Evolutionary conservation across 1,284 basidiomycete genomes (phyloP).

Genomic region (Marasmius oreades): DNA sequence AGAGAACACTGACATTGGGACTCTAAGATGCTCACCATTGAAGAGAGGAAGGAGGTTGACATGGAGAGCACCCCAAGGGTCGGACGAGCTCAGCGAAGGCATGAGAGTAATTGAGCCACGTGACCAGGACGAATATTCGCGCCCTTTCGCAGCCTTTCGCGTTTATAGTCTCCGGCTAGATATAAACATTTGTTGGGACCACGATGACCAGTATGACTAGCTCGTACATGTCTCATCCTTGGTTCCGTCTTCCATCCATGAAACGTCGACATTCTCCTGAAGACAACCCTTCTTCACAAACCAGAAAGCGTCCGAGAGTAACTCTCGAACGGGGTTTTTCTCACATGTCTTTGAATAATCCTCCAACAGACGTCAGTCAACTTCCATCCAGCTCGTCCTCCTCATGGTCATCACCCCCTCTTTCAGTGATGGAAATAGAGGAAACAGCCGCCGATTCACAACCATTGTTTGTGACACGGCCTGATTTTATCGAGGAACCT

Average conservation of each 20-base stretch:
- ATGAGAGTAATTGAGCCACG: neutral
- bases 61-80: constrained; percentile 81
- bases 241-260: constrained; percentile 13
- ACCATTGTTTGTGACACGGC: constrained; percentile 24
- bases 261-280: constrained; percentile 13
- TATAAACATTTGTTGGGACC: neutral
- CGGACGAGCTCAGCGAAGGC: constrained; percentile 13
- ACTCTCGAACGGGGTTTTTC: constrained; percentile 59
- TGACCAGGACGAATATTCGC: neutral
- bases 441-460: constrained; percentile 10
- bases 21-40: constrained; percentile 86
- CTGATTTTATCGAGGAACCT: constrained; percentile 46
- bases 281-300: neutral
- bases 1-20: constrained; percentile 64
- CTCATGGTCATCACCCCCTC: constrained; percentile 12
- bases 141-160: neutral
- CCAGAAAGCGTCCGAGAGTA: constrained; percentile 29
- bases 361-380: neutral
- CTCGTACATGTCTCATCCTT: constrained; percentile 13
- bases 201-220: neutral
- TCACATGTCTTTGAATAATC: constrained; percentile 38
- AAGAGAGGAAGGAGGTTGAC: constrained; percentile 87
- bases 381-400: neutral
- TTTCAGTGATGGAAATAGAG: constrained; percentile 20
- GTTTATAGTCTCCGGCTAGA: neutral